Evolutionary conservation across 768 basidiomycete species (phyloP).

Genomic region (Suillus decipiens): DNA sequence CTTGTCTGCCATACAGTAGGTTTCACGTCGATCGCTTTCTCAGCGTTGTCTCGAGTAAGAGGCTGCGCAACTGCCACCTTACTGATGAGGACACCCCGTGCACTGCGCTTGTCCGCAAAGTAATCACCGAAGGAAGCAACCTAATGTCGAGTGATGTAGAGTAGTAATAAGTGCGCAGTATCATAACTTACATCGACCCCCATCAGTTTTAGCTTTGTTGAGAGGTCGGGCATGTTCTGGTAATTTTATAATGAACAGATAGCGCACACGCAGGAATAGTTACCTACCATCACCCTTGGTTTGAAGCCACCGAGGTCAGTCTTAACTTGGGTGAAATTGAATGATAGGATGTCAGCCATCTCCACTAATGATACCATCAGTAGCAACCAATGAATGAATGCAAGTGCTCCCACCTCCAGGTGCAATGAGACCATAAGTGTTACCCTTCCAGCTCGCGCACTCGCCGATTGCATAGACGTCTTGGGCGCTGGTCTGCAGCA

Average conservation of each 20-base stretch:
- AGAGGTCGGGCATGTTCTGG: conserved; percentile 62
- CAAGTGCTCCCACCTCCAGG: conserved; percentile 50
- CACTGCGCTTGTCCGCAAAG: conserved; percentile 55
- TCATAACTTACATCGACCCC: conserved; percentile 48
- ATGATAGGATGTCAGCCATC: conserved; percentile 75
- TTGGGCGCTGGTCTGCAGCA: conserved; percentile 54
- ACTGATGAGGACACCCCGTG: conserved; percentile 12
- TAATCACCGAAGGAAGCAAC: conserved; percentile 75
- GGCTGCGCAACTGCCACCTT: conserved; percentile 11
- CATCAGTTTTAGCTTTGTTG: conserved; percentile 66
- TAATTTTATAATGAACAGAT: conserved; percentile 6
- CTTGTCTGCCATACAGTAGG: conserved; percentile 18
- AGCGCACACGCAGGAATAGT: background rate
- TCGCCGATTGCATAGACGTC: conserved; percentile 77
- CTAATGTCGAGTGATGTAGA: conserved; percentile 19
- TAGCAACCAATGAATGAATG: background rate
- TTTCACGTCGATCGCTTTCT: background rate
- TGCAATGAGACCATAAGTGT: conserved; percentile 73
- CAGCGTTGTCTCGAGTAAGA: background rate
- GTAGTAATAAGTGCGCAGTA: background rate
- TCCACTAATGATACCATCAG: conserved; percentile 40
- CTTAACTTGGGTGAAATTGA: conserved; percentile 64
- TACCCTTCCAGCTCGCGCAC: conserved; percentile 67
- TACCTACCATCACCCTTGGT: conserved; percentile 44
- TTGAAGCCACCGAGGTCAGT: conserved; percentile 42